phyloP scores from a whole-genome alignment of 805 yeast genomes.

The Saturnispora mendoncae region DNA sequence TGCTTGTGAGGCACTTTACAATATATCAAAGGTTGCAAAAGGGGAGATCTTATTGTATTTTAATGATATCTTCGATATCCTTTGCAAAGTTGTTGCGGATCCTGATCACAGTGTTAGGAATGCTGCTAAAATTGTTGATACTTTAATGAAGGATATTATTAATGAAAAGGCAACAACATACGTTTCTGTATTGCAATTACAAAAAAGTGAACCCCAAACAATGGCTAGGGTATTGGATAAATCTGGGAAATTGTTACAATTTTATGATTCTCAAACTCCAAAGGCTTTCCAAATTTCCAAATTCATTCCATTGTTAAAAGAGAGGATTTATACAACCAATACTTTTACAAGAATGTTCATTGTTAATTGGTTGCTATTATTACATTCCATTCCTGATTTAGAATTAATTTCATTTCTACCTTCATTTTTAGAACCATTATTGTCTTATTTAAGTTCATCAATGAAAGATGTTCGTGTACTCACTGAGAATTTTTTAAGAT shows the following conservation, averaged over 20 bases:
- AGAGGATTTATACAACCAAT: constrained; percentile 84
- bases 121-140: constrained; percentile 88
- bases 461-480: constrained; percentile 82
- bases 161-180: constrained; percentile 89
- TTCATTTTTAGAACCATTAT: constrained; percentile 75
- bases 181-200: constrained; percentile 51
- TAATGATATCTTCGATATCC: constrained; percentile 89
- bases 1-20: constrained; percentile 92
- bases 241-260: constrained; percentile 48
- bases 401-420: constrained; percentile 84
- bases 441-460: constrained; percentile 71
- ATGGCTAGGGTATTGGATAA: constrained; percentile 40
- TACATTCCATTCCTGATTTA: constrained; percentile 87
- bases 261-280: constrained; percentile 49
- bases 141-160: constrained; percentile 87
- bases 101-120: constrained; percentile 86
- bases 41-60: constrained; percentile 88
- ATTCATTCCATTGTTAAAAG: constrained; percentile 86
- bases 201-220: constrained; percentile 30
- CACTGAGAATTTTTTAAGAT: constrained; percentile 68
- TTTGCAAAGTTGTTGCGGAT: constrained; percentile 84
- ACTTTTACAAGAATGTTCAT: constrained; percentile 88
- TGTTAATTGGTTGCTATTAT: constrained; percentile 87
- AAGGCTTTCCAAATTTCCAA: constrained; percentile 73
- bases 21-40: constrained; percentile 92